These are phyloP conservation scores for Scedosporium minutisporum DNA, from an alignment of 2,329 filamentous ascomycete species.

Conservation along the genomic window DNA sequence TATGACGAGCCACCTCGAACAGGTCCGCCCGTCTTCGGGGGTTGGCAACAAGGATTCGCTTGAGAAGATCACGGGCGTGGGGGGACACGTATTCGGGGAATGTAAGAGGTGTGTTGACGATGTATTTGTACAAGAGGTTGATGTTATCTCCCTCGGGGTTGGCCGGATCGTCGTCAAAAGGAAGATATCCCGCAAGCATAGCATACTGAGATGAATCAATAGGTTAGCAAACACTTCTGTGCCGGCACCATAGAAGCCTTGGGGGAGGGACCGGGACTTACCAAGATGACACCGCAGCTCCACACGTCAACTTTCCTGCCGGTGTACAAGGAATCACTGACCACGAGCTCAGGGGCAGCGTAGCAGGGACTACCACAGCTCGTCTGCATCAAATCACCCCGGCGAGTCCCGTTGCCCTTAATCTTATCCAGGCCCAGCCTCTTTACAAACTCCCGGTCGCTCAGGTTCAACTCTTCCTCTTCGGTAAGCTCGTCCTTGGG, in stretches of 20 bases:
- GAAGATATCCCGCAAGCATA: conserved; percentile 94
- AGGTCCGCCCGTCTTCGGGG: conserved; percentile 89
- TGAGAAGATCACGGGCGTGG: conserved; percentile 83
- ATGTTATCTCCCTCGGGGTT: conserved; percentile 99
- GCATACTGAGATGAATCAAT: conserved; percentile 58
- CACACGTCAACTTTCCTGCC: conserved; percentile 97
- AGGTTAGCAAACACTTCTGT: background rate
- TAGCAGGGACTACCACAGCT: conserved; percentile 98
- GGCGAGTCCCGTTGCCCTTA: conserved; percentile 63
- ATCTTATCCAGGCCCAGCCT: conserved; percentile 73
- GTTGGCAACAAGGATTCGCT: conserved; percentile 89
- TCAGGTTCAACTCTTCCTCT: conserved; percentile 79
- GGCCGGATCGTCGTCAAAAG: conserved; percentile 95
- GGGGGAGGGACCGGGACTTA: conserved; percentile 37
- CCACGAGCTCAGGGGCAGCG: conserved; percentile 90
- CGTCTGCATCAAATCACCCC: conserved; percentile 96
- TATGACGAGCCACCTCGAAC: conserved; percentile 95
- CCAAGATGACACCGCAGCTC: conserved; percentile 97
- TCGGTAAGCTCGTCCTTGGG: conserved; percentile 77
- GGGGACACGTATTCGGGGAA: conserved; percentile 99
- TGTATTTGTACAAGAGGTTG: conserved; percentile 98
- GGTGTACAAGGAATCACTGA: conserved; percentile 94
- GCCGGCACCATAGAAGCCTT: background rate
- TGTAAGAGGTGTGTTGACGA: conserved; percentile 90
- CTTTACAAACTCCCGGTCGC: conserved; percentile 82